phyloP scores from a whole-genome alignment of 345 rosid species.

The Clarkia xantiana region DNA sequence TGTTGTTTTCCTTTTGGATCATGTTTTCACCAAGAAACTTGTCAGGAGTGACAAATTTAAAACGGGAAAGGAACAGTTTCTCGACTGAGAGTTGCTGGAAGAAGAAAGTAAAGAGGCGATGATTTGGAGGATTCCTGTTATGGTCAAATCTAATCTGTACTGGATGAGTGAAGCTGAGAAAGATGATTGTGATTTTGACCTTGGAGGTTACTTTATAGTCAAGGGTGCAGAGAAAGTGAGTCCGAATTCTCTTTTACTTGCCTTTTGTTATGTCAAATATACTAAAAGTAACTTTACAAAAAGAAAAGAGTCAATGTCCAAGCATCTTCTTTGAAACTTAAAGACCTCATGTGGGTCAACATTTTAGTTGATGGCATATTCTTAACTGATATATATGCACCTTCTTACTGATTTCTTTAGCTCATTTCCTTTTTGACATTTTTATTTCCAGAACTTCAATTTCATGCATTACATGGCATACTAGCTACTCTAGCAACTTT shows the following conservation, averaged over 20 bases:
- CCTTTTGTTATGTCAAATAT: too few relatives aligned
- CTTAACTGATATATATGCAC: too few relatives aligned
- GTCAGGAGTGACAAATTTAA: slow-evolving; percentile 66
- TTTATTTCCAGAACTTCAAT: too few relatives aligned
- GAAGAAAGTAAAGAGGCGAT: slow-evolving; percentile 34
- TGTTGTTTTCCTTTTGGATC: slow-evolving; percentile 10
- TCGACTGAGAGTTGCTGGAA: slow-evolving; percentile 21
- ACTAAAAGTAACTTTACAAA: too few relatives aligned
- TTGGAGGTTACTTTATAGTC: slow-evolving; percentile 74
- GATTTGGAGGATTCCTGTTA: slow-evolving; percentile 75
- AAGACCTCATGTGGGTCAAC: too few relatives aligned
- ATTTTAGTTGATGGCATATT: too few relatives aligned
- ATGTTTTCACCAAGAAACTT: slow-evolving; percentile 38
- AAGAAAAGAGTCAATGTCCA: too few relatives aligned
- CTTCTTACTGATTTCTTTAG: too few relatives aligned
- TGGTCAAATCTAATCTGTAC: slow-evolving; percentile 75
- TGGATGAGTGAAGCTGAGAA: slow-evolving; percentile 42
- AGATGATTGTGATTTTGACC: slow-evolving; percentile 80
- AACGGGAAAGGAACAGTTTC: slow-evolving; percentile 50
- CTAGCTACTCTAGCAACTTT: too few relatives aligned
- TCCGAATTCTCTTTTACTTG: slow-evolving; percentile 2
- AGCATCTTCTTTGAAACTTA: too few relatives aligned
- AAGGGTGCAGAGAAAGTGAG: slow-evolving; percentile 92
- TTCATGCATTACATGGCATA: too few relatives aligned
- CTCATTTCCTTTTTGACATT: too few relatives aligned